Base-by-base conservation (phyloP, 176 grass and related monocot genomes). In the Oryza meridionalis region DNA sequence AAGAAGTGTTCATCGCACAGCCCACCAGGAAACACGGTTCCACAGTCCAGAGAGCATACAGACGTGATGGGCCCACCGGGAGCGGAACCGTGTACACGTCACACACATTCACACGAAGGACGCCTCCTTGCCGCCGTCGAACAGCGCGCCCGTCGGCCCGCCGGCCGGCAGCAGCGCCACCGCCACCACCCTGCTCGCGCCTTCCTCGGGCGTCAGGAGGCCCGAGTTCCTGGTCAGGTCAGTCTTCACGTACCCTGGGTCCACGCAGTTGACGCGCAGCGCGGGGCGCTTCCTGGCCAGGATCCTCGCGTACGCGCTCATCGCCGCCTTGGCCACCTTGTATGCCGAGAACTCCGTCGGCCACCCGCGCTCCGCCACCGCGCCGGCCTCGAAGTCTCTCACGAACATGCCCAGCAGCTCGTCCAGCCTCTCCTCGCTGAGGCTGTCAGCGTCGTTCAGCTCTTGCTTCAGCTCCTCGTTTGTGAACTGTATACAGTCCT, bases 191-290 rank as follows among this genome's bases (percentile, higher is more conserved):
- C 47, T 80, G 12, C 58, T 53, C 10, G 78, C 93, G 44, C 93
- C 94, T 64, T 93, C 88, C 53, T 87, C 67, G 0, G 89, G 83
- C 1, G 81, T 67, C 45, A 83, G 76, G 25, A 75, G 29, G 22
- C 94, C 94, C 2, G 73, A 86, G 70, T 81, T 64, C 5, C 32
- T 51, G 2, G 85, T 89, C 11, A 96, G 45, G 15, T 93, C 91
- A 0, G 86, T 96, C 77, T 82, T 93, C 26, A 93, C 88, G 59
- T 82, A 93, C 4, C 94, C 94, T 0, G 94, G 94, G 63, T 80
- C 19, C 6, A 73, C 76, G 65, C 90, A 92, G 77, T 90, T 95
- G 19, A 87, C 65, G 13, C 79, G 78, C 47, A 92, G 76, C 51
- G 37, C 68, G 1, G 81, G 91, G 15, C 81, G 73, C 80, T 11